These are phyloP conservation scores for Urochloa ruziziensis DNA, from an alignment of 176 grass and related monocot species.

Conservation along the genomic window DNA sequence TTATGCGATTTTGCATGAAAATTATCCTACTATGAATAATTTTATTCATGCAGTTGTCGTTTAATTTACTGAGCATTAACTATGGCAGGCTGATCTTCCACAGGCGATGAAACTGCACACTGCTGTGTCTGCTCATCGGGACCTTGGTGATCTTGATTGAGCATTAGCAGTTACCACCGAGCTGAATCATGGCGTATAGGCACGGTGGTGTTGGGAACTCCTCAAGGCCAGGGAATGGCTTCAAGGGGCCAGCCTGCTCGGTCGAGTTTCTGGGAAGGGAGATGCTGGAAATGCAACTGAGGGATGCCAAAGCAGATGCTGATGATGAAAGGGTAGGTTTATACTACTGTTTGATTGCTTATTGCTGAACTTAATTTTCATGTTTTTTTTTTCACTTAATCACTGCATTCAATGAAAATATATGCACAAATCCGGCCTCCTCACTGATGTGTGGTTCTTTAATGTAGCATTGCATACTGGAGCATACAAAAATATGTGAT, in stretches of 20 bases:
- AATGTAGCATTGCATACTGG: slow-evolving; percentile 2
- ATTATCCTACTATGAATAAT: neutral
- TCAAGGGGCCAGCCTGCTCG: slow-evolving; percentile 60
- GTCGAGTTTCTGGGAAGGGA: slow-evolving; percentile 81
- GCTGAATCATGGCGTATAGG: slow-evolving; percentile 55
- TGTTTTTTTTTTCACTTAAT: slow-evolving; percentile 7
- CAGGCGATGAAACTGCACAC: neutral
- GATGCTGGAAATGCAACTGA: slow-evolving; percentile 76
- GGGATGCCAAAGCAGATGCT: slow-evolving; percentile 56
- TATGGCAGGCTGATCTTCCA: slow-evolving; percentile 15
- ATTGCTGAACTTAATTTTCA: neutral
- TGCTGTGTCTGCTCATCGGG: neutral
- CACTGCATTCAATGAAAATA: neutral
- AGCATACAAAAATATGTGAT: neutral
- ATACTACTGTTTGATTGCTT: slow-evolving; percentile 19
- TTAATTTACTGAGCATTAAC: neutral
- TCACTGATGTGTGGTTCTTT: neutral
- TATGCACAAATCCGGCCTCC: neutral
- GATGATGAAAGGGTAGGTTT: slow-evolving; percentile 69
- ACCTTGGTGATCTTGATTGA: slow-evolving; percentile 2
- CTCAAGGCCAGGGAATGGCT: slow-evolving; percentile 40
- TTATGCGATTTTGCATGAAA: neutral
- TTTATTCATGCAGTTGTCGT: neutral
- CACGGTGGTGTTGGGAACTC: slow-evolving; percentile 65
- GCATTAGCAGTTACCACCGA: neutral